Percentiles rank a stretch among this genome's conserved stretches.
Evolutionary conservation across 106 monocot species (phyloP).

Genomic region (Alisma plantagoaquatica): DNA sequence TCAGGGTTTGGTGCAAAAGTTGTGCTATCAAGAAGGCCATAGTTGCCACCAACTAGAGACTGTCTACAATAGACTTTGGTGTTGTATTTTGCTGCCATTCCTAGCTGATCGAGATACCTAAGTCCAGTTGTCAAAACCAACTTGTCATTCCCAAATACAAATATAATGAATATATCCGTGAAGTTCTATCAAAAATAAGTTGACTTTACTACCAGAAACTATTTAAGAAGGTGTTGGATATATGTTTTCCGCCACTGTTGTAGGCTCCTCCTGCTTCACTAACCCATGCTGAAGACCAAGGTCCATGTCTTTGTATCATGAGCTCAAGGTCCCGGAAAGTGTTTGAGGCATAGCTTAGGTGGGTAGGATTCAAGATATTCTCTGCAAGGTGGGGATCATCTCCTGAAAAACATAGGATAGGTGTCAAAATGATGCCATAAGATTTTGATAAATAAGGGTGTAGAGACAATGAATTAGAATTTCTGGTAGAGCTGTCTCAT

Average conservation of each 20-base stretch:
- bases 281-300: constrained; percentile 94
- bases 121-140: no score
- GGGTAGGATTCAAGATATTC: constrained; percentile 52
- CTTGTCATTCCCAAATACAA: no score
- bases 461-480: no score
- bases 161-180: no score
- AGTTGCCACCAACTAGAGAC: constrained; percentile 77
- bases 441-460: not conserved
- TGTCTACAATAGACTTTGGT: constrained; percentile 74
- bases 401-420: constrained; percentile 31
- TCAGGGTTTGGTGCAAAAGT: constrained; percentile 90
- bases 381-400: constrained; percentile 42
- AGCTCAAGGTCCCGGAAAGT: constrained; percentile 58
- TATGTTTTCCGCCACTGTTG: constrained; percentile 68
- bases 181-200: no score
- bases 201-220: constrained; percentile 62
- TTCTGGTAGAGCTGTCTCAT: no score
- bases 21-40: constrained; percentile 67
- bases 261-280: constrained; percentile 91
- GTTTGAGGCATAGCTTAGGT: constrained; percentile 36
- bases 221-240: constrained; percentile 72
- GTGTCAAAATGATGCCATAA: not conserved
- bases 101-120: constrained; percentile 97
- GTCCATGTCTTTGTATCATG: constrained; percentile 54
- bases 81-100: constrained; percentile 65